A percentile compares a stretch with the other conserved stretches of the same genome.
Evolutionary conservation across 2,329 filamentous ascomycete genomes (phyloP).

Genomic region (Sphaceloma murrayae): DNA sequence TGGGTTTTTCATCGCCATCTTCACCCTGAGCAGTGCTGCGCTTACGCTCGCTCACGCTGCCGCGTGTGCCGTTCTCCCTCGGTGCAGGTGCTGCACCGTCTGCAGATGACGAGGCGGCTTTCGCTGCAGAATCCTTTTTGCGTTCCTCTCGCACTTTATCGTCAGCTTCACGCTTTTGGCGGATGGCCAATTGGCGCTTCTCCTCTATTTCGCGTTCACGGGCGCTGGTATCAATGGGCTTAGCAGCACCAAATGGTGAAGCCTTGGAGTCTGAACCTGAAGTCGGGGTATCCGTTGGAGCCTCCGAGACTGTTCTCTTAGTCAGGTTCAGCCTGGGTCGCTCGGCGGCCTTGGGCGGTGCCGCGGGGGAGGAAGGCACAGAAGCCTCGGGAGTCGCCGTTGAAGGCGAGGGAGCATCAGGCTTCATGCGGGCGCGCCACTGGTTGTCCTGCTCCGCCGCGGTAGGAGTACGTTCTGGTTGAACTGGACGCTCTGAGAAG

Average conservation of each 20-base stretch:
- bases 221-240: slow-evolving; percentile 85
- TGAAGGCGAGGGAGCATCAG: slow-evolving; percentile 56
- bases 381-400: slow-evolving; percentile 62
- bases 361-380: slow-evolving; percentile 63
- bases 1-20: slow-evolving; percentile 26
- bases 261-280: slow-evolving; percentile 58
- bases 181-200: slow-evolving; percentile 62
- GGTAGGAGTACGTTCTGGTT: slow-evolving; percentile 64
- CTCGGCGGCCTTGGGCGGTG: slow-evolving; percentile 47
- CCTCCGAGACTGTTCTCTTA: slow-evolving; percentile 84
- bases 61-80: slow-evolving; percentile 30
- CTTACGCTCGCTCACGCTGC: slow-evolving; percentile 23
- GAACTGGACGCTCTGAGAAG: slow-evolving; percentile 57
- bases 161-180: slow-evolving; percentile 77
- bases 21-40: slow-evolving; percentile 32
- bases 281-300: slow-evolving; percentile 36
- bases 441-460: slow-evolving; percentile 88
- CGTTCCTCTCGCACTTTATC: slow-evolving; percentile 72
- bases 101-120: slow-evolving; percentile 35
- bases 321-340: slow-evolving; percentile 79
- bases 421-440: slow-evolving; percentile 86
- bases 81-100: slow-evolving; percentile 23
- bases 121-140: slow-evolving; percentile 50
- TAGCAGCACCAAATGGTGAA: slow-evolving; percentile 86
- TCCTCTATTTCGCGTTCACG: slow-evolving; percentile 86